A percentile compares a stretch with the other conserved stretches of the same genome.
Conservation (phyloP, 371 early-diverging fungal species). For the Lichtheimia ornata region DNA sequence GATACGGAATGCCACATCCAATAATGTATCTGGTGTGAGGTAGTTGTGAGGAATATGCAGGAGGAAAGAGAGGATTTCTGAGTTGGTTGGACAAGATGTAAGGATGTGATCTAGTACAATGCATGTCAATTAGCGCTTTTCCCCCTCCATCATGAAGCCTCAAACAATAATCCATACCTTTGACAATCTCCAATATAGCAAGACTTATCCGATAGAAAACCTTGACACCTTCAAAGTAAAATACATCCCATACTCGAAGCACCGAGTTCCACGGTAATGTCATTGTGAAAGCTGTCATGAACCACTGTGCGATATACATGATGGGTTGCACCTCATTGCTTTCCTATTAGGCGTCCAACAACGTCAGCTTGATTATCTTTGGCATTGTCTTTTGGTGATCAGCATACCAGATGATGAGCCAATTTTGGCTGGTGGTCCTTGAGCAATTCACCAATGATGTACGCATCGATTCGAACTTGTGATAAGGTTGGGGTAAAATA, state of each 20-base stretch:
- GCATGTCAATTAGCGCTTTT: neutral
- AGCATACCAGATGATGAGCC: constrained; percentile 70
- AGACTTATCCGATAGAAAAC: constrained; percentile 84
- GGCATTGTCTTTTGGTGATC: neutral
- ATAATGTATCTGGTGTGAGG: constrained; percentile 66
- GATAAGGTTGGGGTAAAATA: constrained; percentile 78
- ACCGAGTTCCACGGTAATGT: constrained; percentile 90
- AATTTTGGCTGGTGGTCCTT: constrained; percentile 72
- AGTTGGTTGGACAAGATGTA: constrained; percentile 74
- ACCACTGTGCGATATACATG: constrained; percentile 94
- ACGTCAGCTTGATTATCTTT: neutral
- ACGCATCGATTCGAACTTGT: constrained; percentile 81
- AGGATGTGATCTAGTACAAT: constrained; percentile 54
- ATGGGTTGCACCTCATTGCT: constrained; percentile 79
- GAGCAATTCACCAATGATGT: constrained; percentile 81
- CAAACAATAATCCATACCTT: constrained; percentile 34
- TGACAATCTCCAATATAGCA: constrained; percentile 72
- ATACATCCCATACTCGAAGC: constrained; percentile 92
- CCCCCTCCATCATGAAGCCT: too few species aligned
- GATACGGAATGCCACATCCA: constrained; percentile 73
- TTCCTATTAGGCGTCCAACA: constrained; percentile 26
- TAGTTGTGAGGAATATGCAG: constrained; percentile 81
- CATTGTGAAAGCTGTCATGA: constrained; percentile 89
- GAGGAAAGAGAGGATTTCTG: constrained; percentile 75
- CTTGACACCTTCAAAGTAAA: constrained; percentile 83